Evolutionary conservation across 331 rosid species (phyloP), one percentile per base, ranked within the genome.

Genomic region (Malus hybrid): DNA sequence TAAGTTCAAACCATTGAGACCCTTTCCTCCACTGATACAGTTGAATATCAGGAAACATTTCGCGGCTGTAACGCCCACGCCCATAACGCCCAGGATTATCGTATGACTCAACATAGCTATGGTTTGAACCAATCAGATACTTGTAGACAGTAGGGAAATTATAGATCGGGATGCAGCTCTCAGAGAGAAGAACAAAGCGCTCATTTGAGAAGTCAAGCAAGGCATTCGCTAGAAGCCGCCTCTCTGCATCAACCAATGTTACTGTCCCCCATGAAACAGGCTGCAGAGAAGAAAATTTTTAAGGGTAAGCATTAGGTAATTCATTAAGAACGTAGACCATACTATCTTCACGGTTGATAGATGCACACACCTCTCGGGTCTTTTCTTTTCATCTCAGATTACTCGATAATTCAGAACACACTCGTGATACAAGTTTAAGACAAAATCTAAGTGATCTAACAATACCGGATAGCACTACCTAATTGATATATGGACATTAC

Each of bases 21-120:
- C 99, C 99, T 89, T 92, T 95, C 11, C 98, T 83, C 99, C 99
- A 95, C 28, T 95, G 93, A 77, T 65, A 77, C 69, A 92, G 93
- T 64, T 85, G 79, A 61, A 95, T 92, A 64, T 88, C 66, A 18
- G 99, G 99, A 81, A 86, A 93, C 99, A 95, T 92, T 2, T 60
- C 75, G 75, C 96, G 92, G 81, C 85, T 95, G 81, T 92, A 92
- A 78, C 99, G 97, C 32, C 99, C 98, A 4, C 93, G 97, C 2
- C 99, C 99, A n/a, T 92, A 92, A 22, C 98, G 96, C 63, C 97
- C 73, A 19, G 98, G 93, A 18, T 95, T 92, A 6, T 95, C 97
- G 24, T 95, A 95, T 3, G 99, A 89, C 63, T 92, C 87, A 26
- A 90, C 96, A 82, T 85, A 95, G 85, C 98, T 90, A 70, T 88